These are phyloP conservation scores for Pinus tabuliformis DNA, from an alignment of 75 land plant genomes.

Conservation along the genomic window DNA sequence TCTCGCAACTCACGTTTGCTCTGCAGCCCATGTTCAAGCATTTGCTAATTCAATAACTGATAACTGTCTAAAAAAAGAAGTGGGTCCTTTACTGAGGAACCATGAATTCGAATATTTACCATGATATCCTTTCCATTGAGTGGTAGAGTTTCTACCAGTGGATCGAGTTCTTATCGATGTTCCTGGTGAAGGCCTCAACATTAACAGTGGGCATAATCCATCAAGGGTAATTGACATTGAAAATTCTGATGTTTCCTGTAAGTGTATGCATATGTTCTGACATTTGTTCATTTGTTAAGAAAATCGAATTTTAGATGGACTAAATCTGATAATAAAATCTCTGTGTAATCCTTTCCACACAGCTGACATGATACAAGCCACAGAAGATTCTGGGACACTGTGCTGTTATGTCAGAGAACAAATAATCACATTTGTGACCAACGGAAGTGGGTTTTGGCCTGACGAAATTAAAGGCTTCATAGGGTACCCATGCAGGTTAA, in stretches of 20 bases:
- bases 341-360: no score
- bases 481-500: neutral
- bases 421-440: no score
- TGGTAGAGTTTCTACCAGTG: slow-evolving; percentile 3
- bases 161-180: slow-evolving; percentile 8
- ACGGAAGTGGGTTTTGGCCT: neutral
- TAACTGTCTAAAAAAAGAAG: slow-evolving; percentile 5
- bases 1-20: slow-evolving; percentile 20
- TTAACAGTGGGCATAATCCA: neutral
- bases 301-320: no score
- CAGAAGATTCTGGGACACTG: no score
- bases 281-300: no score
- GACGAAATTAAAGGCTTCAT: neutral
- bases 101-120: slow-evolving; percentile 21
- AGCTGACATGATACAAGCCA: no score
- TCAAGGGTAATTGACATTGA: no score
- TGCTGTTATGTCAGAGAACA: no score
- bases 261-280: no score
- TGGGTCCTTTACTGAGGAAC: neutral
- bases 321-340: no score
- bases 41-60: slow-evolving; percentile 10
- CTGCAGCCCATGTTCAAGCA: slow-evolving; percentile 39
- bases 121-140: slow-evolving; percentile 9
- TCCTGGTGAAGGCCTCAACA: slow-evolving; percentile 23
- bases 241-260: no score